phyloP scores from a whole-genome alignment of 441 rosid genomes.

The Corymbia calophylla region DNA sequence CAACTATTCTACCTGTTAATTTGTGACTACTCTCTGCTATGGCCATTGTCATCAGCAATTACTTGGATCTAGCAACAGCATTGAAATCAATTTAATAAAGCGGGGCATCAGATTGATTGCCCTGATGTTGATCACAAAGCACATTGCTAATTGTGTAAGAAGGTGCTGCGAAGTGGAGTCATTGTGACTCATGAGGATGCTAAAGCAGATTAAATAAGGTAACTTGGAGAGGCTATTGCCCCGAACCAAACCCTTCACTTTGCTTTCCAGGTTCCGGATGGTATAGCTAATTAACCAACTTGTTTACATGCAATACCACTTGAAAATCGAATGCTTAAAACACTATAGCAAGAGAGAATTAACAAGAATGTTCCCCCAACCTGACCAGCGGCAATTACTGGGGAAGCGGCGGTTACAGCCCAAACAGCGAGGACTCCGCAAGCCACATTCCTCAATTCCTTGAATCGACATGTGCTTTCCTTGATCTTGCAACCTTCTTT shows the following conservation, averaged over 20 bases:
- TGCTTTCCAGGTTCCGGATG: background rate
- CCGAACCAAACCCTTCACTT: background rate
- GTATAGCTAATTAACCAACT: background rate
- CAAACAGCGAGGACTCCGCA: constrained; percentile 69
- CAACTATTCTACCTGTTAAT: background rate
- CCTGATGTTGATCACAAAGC: background rate
- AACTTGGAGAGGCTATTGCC: background rate
- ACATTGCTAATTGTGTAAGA: background rate
- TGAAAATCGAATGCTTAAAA: background rate
- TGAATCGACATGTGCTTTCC: background rate
- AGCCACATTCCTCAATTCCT: constrained; percentile 44
- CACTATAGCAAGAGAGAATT: background rate
- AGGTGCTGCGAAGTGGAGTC: background rate
- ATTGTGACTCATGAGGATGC: background rate
- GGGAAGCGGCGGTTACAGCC: constrained; percentile 61
- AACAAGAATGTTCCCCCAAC: constrained; percentile 16
- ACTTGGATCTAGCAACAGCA: background rate
- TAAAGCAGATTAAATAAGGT: background rate
- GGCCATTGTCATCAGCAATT: background rate
- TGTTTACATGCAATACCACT: background rate
- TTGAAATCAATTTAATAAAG: background rate
- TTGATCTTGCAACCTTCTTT: background rate
- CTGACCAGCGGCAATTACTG: constrained; percentile 80
- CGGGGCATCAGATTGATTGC: background rate
- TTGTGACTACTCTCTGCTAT: background rate